Evolutionary conservation across 176 grass and related monocot genomes (phyloP), one percentile per base, ranked within the genome.

Genomic region (Phoenix dactylifera): DNA sequence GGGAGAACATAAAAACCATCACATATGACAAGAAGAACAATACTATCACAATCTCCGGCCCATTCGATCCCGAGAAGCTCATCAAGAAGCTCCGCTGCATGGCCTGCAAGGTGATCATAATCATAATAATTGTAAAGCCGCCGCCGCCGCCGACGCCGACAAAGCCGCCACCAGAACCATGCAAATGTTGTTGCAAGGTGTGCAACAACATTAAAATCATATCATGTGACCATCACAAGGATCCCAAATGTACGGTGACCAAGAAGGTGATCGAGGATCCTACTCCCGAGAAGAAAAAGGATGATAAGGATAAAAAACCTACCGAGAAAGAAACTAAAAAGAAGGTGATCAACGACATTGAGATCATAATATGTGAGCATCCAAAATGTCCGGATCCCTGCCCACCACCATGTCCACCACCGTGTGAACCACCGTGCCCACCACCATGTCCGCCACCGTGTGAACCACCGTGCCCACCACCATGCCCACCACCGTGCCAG

Each of bases 101-200:
- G 62, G 85, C 85, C 15, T 89, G 89, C 76, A 95, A 86, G 78
- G 78, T 95, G 72, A 95, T 95, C 81, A 86, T 83, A 64, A 67
- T 86, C 57, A 89, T 89, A 65, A 73, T 89, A 63, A 80, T 95
- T 74, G 62, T 87, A 0, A 69, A 80, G 63, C 1, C 26, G 3
- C 85, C 80, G 0, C 71, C 84, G 1, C 74, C 83, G 9, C 63
- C 75, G 5, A 73, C 80, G 22, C 57, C 72, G 30, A 6, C 28
- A 20, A 20, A 20, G 7, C 48, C 60, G 16, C 66, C 81, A 58
- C 51, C 63, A 0, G 7, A 32, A 0, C 72, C 74, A 18, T 64
- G 78, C 0, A 35, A 9, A 35, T 1, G 9, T 1, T 6, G 6
- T 6, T 35, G 32, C 32, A 2, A 35, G 32, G 32, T 35, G 26